Conservation (phyloP, 768 basidiomycete species). For the Botryobasidium botryosum region DNA sequence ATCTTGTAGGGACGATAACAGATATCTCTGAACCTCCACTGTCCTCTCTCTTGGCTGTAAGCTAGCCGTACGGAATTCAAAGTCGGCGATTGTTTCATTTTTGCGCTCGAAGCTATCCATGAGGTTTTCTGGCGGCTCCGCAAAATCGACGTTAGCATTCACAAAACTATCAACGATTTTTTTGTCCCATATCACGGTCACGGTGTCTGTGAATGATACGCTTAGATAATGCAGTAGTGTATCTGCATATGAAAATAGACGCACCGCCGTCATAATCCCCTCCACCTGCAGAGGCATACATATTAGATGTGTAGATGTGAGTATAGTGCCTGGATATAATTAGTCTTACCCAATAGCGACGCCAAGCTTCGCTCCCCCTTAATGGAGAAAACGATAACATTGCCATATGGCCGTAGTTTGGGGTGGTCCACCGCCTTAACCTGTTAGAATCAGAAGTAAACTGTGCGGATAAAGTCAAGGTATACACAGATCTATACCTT, state of each 20-base stretch:
- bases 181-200: constrained; percentile 36
- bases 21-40: neutral
- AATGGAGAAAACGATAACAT: constrained; percentile 18
- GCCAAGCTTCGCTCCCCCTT: constrained; percentile 32
- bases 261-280: constrained; percentile 65
- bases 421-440: constrained; percentile 6
- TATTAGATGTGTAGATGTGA: too few relatives aligned
- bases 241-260: constrained; percentile 27
- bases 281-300: too few relatives aligned
- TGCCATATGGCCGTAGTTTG: constrained; percentile 4
- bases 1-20: neutral
- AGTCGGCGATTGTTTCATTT: constrained; percentile 29
- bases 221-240: neutral
- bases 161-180: constrained; percentile 35
- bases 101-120: constrained; percentile 26
- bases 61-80: constrained; percentile 16
- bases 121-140: constrained; percentile 32
- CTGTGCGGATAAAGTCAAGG: neutral
- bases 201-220: constrained; percentile 5
- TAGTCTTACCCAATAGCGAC: constrained; percentile 45
- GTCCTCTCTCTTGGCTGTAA: neutral
- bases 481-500: too few relatives aligned
- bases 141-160: constrained; percentile 34
- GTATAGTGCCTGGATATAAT: constrained; percentile 31
- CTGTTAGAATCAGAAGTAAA: neutral